phyloP scores from a whole-genome alignment of 345 rosid genomes.

The Eucalyptus sp. region DNA sequence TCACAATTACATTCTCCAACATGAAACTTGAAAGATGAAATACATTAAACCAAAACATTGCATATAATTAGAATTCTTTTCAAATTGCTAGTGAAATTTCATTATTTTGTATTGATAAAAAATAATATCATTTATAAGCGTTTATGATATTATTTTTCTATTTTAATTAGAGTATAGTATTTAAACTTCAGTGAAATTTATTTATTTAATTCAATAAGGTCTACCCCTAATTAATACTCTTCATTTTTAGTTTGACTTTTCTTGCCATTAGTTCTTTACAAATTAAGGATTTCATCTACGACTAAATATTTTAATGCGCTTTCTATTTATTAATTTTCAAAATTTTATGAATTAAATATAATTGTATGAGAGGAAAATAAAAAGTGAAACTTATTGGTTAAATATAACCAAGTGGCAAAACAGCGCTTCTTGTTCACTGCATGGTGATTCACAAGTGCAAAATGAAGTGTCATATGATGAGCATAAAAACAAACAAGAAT shows the following conservation, averaged over 20 bases:
- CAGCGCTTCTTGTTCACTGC: accelerated
- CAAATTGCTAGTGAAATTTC: not conserved
- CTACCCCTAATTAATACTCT: not conserved
- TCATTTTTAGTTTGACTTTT: not conserved
- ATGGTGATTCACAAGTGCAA: not conserved
- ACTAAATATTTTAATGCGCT: too few relatives aligned
- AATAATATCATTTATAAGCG: too few relatives aligned
- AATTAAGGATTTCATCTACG: not conserved
- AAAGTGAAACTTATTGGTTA: not conserved
- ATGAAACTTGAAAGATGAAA: too few relatives aligned
- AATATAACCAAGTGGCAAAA: not conserved
- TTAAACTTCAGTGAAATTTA: not conserved
- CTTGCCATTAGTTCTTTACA: too few relatives aligned
- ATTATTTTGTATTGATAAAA: too few relatives aligned
- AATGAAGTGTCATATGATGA: not conserved
- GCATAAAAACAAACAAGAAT: not conserved
- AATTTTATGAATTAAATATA: too few relatives aligned
- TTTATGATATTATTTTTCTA: not conserved
- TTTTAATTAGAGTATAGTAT: not conserved
- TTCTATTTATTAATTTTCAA: too few relatives aligned
- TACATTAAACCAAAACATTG: not conserved
- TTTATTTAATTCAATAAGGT: not conserved
- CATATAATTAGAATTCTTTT: not conserved
- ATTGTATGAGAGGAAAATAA: not conserved
- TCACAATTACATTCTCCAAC: not conserved